Base-by-base conservation (phyloP, 352 stramenopile species). In the Phytophthora ramorum region DNA sequence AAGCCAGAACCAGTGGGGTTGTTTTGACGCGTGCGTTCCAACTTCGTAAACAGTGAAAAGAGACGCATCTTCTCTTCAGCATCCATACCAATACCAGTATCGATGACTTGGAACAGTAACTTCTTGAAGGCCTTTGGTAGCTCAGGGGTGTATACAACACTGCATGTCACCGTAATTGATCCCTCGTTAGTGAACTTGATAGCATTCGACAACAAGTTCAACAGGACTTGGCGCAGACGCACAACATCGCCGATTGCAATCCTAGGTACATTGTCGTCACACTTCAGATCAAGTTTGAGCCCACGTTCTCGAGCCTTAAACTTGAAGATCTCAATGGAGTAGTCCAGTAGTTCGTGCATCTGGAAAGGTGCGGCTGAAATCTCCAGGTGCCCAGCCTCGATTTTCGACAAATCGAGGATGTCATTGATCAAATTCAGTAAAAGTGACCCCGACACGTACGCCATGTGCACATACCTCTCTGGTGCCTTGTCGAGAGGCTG, bases 401-500 rank as follows among this genome's bases (percentile, higher is more conserved):
- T 94, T 70, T 98, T 98, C 19, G 87, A 97, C 65, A 97, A 83
- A 56, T 98, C 92, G 14, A 98, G 49, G 34, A 98, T 92, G 57
- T 98, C 92, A 51, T 97, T 97, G 63, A 98, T 97, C 32, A 98
- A 59, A 45, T 94, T 95, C 47, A 98, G 78, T 12, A 98, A 58
- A n/a, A 96, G 69, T 16, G 84, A 93, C 1, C 88, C 88, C 0
- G 85, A 94, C 9, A 94, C 86, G 59, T 94, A 94, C 8, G 86
- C 86, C 80, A 94, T 96, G 63, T 96, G 84, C 4, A 94, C 88
- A 54, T 93, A 94, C 35, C 87, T 69, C 53, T 93, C 75, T 0
- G 83, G 73, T 16, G 78, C 66, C 38, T 85, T 83, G 17, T 89
- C 81, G 6, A 96, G 66, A 20, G 91, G 77, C 28, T 92, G 79